Evolutionary conservation across 2,329 filamentous ascomycete genomes (phyloP), one percentile per base, ranked within the genome.

Genomic region (Ascochyta lentis): DNA sequence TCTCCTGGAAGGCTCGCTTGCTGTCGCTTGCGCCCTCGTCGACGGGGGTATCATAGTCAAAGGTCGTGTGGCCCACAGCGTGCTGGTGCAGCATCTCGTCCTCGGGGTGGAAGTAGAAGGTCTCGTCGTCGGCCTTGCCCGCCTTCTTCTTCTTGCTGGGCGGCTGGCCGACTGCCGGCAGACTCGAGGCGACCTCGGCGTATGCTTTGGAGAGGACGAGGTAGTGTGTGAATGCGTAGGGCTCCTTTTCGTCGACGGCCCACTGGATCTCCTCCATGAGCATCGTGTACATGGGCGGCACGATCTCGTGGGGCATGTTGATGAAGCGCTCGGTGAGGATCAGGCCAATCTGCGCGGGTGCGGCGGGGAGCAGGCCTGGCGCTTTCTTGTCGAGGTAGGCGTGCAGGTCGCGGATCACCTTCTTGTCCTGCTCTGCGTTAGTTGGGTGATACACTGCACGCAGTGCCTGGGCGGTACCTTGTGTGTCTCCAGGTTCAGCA

Each of bases 261-360:
- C 89, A 93, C 69, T 89, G 83, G 46, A 99, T 88, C 82, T 99
- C 95, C 71, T 98, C 92, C 44, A 91, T 81, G 46, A 99, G 85
- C 92, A 97, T 96, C 46, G 84, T 87, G 83, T 97, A 98, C 86
- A 98, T 90, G 4, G 95, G 94, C 27, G 95, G 94, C 13, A 92
- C 87, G 60, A 96, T 88, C 77, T 98, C 91, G 15, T 91, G 83
- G n/a, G 95, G 95, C 82, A 97, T 93, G 80, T 99, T 99, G 81
- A 99, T 92, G 68, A 98, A 82, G 22, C 94, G 87, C 77, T 99
- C 95, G 2, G 92, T 91, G n/a, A 99, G 82, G 26, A 99, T 84
- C 15, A 99, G 80, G 3, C 92, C 95, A 53, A 97, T 84, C 51
- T 92, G 87, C 0, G 76, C 66, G 38, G 69, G 42, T 0, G 74